phyloP scores from a whole-genome alignment of 169 alveolate genomes.

The Perkinsus olseni region DNA sequence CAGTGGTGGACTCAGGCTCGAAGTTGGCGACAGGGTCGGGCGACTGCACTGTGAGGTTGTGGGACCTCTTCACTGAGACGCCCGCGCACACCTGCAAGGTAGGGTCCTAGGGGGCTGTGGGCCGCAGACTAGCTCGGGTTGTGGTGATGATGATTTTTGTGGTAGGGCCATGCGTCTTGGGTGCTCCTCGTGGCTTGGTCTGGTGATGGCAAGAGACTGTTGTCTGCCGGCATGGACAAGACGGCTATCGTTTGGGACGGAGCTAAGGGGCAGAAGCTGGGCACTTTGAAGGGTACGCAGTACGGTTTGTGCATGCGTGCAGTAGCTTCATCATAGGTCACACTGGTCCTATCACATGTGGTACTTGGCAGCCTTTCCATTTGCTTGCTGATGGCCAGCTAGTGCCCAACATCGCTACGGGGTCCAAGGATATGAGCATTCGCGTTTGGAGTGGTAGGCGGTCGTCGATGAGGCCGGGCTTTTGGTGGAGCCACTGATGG shows the following conservation, averaged over 20 bases:
- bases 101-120: background rate
- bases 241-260: constrained; percentile 62
- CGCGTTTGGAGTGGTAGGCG: constrained; percentile 68
- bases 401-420: constrained; percentile 49
- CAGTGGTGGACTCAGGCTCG: background rate
- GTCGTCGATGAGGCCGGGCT: constrained; percentile 54
- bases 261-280: constrained; percentile 7
- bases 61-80: constrained; percentile 86
- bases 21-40: constrained; percentile 41
- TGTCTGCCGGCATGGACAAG: constrained; percentile 78
- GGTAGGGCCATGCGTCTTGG: constrained; percentile 74
- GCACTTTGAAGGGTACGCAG: background rate
- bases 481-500: constrained; percentile 32
- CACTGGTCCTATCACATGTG: constrained; percentile 43
- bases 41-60: constrained; percentile 51
- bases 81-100: constrained; percentile 57
- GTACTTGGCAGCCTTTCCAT: constrained; percentile 76
- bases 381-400: constrained; percentile 15
- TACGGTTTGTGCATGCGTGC: background rate
- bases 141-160: constrained; percentile 7
- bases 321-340: background rate
- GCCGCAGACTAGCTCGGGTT: too few relatives aligned
- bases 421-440: constrained; percentile 71
- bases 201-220: constrained; percentile 72
- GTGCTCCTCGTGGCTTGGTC: constrained; percentile 76